Evolutionary conservation across 179 eudicot species (phyloP), one percentile per base, ranked within the genome.

Genomic region (Drosera spatulata): DNA sequence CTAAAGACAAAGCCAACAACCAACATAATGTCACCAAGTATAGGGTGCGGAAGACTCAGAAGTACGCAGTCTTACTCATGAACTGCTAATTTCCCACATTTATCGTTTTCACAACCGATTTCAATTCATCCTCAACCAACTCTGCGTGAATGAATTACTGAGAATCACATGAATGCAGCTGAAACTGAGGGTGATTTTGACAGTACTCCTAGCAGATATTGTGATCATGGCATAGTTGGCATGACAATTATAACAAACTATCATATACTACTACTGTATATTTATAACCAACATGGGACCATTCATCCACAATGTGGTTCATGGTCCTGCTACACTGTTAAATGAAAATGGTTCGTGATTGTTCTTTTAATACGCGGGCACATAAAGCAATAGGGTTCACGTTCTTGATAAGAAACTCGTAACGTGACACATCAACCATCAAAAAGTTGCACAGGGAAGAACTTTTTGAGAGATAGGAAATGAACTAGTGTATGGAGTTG

Each of bases 141-240:
- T 22, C 33, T 22, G 33, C 33, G 1, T 22, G 33, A 22, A 22
- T 22, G 33, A 22, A 22, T 22, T 22, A 22, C 33, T 22, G 33
- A 22, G 3, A 22, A 15, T 46, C 6, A 22, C n/a, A 56, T 6
- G 12, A 40, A 5, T 4, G 58, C 12, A 22, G 37, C 45, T 51
- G 12, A 54, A 7, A 58, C 56, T 62, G 67, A 67, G 53, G 49
- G 57, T 9, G 60, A 66, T 22, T 66, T 37, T 45, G 46, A 61
- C 66, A 70, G 33, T 42, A 39, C 39, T 10, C 39, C 48, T 69
- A 67, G 65, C 54, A 58, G 76, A 67, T 63, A 44, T 63, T 59
- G 39, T 55, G 22, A 41, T 22, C 12, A 55, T 8, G 14, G 58
- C 58, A 22, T 33, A 37, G 58, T 3, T 55, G 58, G 58, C 58